Evolutionary conservation across 1,284 basidiomycete species (phyloP), one percentile per base, ranked within the genome.

Genomic region (Meira miltonrushii): DNA sequence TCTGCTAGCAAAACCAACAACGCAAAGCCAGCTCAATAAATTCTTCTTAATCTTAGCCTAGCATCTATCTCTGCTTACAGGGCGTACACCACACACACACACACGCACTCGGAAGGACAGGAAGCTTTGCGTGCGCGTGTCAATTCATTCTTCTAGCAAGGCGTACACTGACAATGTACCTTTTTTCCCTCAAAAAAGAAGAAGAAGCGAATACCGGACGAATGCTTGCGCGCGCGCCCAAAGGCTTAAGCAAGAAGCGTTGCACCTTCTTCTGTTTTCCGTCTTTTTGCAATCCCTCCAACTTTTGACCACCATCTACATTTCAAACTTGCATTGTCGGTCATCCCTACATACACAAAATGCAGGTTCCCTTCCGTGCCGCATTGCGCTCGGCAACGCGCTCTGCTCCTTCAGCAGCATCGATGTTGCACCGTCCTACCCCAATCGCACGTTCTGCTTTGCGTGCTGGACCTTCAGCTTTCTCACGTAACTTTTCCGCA

Each of bases 301-400:
- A 52, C 61, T 28, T 41, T 40, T 55, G 49, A 59, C 54, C 57
- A 28, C 39, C 8, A 37, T 43, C 28, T 33, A 33, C 28, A 33
- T 33, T 33, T 33, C 28, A 33, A n/a, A 33, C 28, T 44, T 50
- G 9, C 10, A 23, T 50, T 21, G 37, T 52, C 51, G 54, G 48
- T 60, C 65, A 33, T 33, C 8, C 28, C 28, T 33, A 33, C 28
- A 33, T 33, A 33, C 28, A 33, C 28, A 48, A 3, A 17, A 53
- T 64, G 37, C 58, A 63, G 59, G 55, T 46, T 46, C 59, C 54
- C 58, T 56, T 70, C 55, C 62, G 70, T 62, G 70, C 70, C 66
- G 70, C 65, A 33, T 67, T 64, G 57, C 70, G 70, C 52, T 54
- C 55, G 55, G 70, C 68, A 55, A 65, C 66, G 39, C 69, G 69